phyloP scores from a whole-genome alignment of 2,329 filamentous ascomycete species.

The Nemania diffusa region DNA sequence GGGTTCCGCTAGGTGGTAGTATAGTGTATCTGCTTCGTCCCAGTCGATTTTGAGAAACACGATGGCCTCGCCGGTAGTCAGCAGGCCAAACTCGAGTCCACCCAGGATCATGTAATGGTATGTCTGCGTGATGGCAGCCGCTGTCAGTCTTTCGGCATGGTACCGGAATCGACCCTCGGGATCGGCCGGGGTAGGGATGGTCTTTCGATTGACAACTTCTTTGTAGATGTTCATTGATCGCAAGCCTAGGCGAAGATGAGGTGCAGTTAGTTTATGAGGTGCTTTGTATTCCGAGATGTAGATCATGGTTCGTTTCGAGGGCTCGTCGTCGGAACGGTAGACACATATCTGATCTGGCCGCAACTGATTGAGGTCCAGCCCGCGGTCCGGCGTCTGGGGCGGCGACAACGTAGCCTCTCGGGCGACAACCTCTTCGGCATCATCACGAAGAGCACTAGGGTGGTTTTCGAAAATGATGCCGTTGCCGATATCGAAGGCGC shows the following conservation, averaged over 20 bases:
- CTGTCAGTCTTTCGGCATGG: constrained; percentile 28
- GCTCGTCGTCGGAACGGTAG: constrained; percentile 30
- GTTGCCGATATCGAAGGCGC: constrained; percentile 39
- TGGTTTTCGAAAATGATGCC: constrained; percentile 50
- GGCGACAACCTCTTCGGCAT: constrained; percentile 33
- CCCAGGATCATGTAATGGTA: constrained; percentile 62
- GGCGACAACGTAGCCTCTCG: constrained; percentile 21
- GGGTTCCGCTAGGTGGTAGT: constrained; percentile 50
- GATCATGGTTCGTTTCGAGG: constrained; percentile 40
- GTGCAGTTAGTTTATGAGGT: constrained; percentile 57
- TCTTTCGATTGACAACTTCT: constrained; percentile 49
- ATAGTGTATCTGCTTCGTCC: constrained; percentile 43
- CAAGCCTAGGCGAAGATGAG: constrained; percentile 56
- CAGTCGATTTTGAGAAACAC: constrained; percentile 55
- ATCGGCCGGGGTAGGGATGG: constrained; percentile 25
- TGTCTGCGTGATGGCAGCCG: constrained; percentile 58
- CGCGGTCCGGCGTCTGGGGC: constrained; percentile 37
- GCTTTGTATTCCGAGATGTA: constrained; percentile 59
- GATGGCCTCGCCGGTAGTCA: constrained; percentile 57
- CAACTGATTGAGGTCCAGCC: constrained; percentile 37
- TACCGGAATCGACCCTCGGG: constrained; percentile 29
- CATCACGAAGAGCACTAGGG: constrained; percentile 44
- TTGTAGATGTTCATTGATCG: constrained; percentile 55
- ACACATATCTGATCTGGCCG: constrained; percentile 43
- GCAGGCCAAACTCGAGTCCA: constrained; percentile 56